Base-by-base conservation (phyloP, 163 green algal genomes). In the Scenedesmus sp. region DNA sequence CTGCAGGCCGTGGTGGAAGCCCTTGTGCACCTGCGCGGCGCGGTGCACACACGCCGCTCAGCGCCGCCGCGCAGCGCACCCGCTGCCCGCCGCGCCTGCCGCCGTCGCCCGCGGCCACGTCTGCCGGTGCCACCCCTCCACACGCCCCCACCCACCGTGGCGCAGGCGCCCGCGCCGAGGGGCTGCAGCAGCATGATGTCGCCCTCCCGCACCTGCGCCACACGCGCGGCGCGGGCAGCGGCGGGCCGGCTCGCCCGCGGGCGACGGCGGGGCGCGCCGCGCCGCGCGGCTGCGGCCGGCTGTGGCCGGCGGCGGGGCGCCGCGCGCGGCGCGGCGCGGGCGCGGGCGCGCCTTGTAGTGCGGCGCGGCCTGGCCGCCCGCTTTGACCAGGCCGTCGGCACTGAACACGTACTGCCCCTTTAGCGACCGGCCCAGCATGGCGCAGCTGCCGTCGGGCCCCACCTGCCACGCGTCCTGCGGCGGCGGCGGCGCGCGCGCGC, bases 161-260 rank as follows among this genome's bases (percentile, higher is more conserved):
- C 57, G 63, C 50, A 94, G 11, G 93, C 93, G 39, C 93, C 93
- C 14, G 84, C 76, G 0, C 93, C 93, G 11, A 97, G 83, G 36
- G 84, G 82, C 47, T 88, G 88, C 24, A 96, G 57, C 7, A 97
- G 85, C 11, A 81, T 71, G 34, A 97, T 87, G 58, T 97, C 93
- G 4, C 83, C 83, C 60, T 97, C 91, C 9, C 83, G 90, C 18
- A 97, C 93, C 92, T 96, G 86, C 44, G 77, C 17, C 54, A 54
- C 15, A 3, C 14, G 14, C 44, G 33, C 33, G n/a, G 57, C 28
- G 24, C 13, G 26, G 24, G 3, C 14, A 56, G 7, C 28, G 36
- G 34, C n/a, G 10, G 45, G 60, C 60, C n/a, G n/a, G n/a, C n/a
- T n/a, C n/a, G n/a, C n/a, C n/a, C n/a, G n/a, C n/a, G n/a, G n/a